Evolutionary conservation across 352 stramenopile species (phyloP).

Genomic region (Globisporangium camurandrum): DNA sequence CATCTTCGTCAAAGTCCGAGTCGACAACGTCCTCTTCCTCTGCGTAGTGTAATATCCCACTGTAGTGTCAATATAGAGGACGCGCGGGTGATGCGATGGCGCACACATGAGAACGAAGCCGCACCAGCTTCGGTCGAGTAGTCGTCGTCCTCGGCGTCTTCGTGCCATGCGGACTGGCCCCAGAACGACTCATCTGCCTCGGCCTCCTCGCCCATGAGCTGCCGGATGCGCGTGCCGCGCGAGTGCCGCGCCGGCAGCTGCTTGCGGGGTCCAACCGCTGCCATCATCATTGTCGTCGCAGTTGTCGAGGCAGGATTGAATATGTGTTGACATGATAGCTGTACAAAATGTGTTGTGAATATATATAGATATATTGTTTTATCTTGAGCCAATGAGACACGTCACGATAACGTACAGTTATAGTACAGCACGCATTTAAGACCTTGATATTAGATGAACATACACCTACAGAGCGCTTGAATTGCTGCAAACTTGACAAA

Average conservation of each 20-base stretch:
- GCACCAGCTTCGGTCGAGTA: constrained; percentile 85
- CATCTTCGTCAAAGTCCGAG: constrained; percentile 83
- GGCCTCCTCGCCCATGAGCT: constrained; percentile 81
- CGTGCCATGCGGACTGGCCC: constrained; percentile 78
- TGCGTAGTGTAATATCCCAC: too few species aligned
- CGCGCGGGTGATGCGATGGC: background rate
- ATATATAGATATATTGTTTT: too few species aligned
- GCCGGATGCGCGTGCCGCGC: constrained; percentile 69
- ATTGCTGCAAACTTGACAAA: too few species aligned
- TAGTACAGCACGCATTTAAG: too few species aligned
- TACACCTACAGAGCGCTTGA: too few species aligned
- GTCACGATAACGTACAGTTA: too few species aligned
- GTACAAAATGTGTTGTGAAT: too few species aligned
- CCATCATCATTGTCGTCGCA: background rate
- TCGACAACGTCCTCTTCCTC: constrained; percentile 87
- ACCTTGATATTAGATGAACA: too few species aligned
- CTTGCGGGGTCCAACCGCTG: constrained; percentile 22
- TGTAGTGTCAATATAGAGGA: background rate
- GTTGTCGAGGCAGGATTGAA: background rate
- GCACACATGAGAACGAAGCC: background rate
- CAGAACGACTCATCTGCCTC: constrained; percentile 87
- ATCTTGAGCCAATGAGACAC: too few species aligned
- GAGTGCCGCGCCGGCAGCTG: constrained; percentile 55
- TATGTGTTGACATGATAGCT: background rate
- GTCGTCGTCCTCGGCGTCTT: constrained; percentile 79